Percentiles rank a stretch among this genome's conserved stretches.
Conservation (phyloP, 1,284 basidiomycete species). For the Leccinum fuscescens region DNA sequence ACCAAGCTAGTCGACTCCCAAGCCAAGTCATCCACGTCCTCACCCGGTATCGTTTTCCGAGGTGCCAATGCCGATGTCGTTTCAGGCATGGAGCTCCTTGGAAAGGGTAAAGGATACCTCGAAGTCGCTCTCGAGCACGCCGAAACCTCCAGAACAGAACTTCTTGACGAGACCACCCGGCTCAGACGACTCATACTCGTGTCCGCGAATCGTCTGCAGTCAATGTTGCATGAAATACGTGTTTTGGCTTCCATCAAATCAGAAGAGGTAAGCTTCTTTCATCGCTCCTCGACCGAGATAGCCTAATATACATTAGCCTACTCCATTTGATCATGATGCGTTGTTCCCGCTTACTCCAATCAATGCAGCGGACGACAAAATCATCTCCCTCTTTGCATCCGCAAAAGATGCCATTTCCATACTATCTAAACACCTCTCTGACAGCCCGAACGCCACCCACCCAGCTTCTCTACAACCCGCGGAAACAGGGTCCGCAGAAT, state of each 20-base stretch:
- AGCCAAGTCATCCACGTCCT: slow-evolving; percentile 44
- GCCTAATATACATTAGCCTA: slow-evolving; percentile 24
- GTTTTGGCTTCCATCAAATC: slow-evolving; percentile 35
- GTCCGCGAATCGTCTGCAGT: slow-evolving; percentile 68
- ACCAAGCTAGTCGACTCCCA: slow-evolving; percentile 69
- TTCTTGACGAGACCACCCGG: slow-evolving; percentile 69
- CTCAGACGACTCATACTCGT: slow-evolving; percentile 69
- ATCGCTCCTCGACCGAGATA: neutral
- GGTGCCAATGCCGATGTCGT: slow-evolving; percentile 55
- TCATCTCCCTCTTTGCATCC: slow-evolving; percentile 47
- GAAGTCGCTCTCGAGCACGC: slow-evolving; percentile 76
- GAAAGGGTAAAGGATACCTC: slow-evolving; percentile 54
- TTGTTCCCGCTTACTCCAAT: slow-evolving; percentile 62
- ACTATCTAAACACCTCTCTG: slow-evolving; percentile 23
- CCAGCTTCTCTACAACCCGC: slow-evolving; percentile 1
- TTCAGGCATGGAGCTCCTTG: slow-evolving; percentile 46
- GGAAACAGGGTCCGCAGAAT: slow-evolving; percentile 34
- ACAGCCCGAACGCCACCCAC: slow-evolving; percentile 17
- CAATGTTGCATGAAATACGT: slow-evolving; percentile 46
- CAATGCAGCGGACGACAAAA: slow-evolving; percentile 50
- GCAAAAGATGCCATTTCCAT: slow-evolving; percentile 40
- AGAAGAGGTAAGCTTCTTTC: slow-evolving; percentile 44
- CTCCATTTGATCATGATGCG: slow-evolving; percentile 34
- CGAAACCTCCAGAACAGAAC: slow-evolving; percentile 61
- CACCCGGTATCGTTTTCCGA: slow-evolving; percentile 48